phyloP scores from a whole-genome alignment of 208 protist species.

The Wallacemonas sp. region DNA sequence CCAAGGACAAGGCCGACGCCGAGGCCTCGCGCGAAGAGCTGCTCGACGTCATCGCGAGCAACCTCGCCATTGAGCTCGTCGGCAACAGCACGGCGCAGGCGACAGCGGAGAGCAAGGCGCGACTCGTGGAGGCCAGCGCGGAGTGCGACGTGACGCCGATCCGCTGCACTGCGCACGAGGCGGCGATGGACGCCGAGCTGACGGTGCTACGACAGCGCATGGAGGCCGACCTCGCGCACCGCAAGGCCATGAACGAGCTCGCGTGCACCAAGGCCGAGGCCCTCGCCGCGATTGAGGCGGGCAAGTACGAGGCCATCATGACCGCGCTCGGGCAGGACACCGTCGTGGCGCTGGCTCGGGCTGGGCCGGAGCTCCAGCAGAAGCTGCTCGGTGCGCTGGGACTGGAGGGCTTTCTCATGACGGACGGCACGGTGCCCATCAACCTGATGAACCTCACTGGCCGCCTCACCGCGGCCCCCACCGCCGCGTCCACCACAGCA shows the following conservation, averaged over 20 bases:
- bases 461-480: slow-evolving; percentile 51
- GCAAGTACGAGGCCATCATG: slow-evolving; percentile 83
- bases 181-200: slow-evolving; percentile 58
- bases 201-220: slow-evolving; percentile 48
- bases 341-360: slow-evolving; percentile 80
- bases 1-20: slow-evolving; percentile 57
- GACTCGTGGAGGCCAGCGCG: slow-evolving; percentile 54
- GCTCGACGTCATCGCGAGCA: slow-evolving; percentile 64
- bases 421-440: slow-evolving; percentile 77
- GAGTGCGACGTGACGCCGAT: slow-evolving; percentile 53
- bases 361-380: slow-evolving; percentile 87
- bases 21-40: slow-evolving; percentile 70
- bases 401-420: slow-evolving; percentile 87
- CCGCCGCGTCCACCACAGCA: neutral
- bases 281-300: slow-evolving; percentile 66
- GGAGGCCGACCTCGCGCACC: slow-evolving; percentile 73
- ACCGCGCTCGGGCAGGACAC: slow-evolving; percentile 85
- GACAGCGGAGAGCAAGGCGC: slow-evolving; percentile 67
- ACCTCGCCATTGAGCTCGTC: slow-evolving; percentile 69
- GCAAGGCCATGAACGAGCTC: slow-evolving; percentile 68
- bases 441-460: slow-evolving; percentile 91
- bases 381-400: slow-evolving; percentile 73
- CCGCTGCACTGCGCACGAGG: slow-evolving; percentile 51
- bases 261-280: slow-evolving; percentile 60
- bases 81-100: slow-evolving; percentile 78